A percentile compares a stretch with the other conserved stretches of the same genome.
These are phyloP conservation scores for Clitopilus passeckerianus DNA, from an alignment of 768 basidiomycete species.

Conservation along the genomic window DNA sequence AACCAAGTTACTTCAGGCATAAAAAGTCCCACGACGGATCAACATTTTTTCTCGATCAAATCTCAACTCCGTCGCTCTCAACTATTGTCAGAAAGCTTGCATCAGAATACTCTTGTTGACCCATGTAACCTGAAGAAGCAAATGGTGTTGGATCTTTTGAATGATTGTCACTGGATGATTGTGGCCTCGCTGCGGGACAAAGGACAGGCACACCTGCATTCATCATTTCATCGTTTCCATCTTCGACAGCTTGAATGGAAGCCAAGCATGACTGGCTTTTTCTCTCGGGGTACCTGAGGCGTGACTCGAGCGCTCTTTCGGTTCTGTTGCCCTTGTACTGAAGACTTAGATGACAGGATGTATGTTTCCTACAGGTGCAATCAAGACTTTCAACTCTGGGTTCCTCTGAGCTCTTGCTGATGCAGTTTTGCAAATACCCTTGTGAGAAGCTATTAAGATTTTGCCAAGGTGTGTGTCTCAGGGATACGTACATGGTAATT, in stretches of 20 bases:
- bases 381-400: background rate
- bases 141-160: background rate
- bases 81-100: background rate
- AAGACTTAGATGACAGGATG: background rate
- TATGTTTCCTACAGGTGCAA: background rate
- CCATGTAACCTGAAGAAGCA: too few relatives aligned
- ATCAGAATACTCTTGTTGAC: background rate
- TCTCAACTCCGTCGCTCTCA: background rate
- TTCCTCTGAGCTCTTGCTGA: background rate
- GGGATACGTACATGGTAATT: too few relatives aligned
- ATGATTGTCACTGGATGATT: background rate
- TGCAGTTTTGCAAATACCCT: too few relatives aligned
- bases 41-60: background rate
- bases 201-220: background rate
- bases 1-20: constrained; percentile 4
- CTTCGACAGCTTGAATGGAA: background rate
- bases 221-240: background rate
- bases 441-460: too few relatives aligned
- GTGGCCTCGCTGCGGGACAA: background rate
- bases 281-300: background rate
- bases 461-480: too few relatives aligned
- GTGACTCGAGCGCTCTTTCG: background rate
- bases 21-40: constrained; percentile 6
- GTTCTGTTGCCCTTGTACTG: background rate
- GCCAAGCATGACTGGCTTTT: background rate